Base-by-base conservation (phyloP, 129 eudicot species). In the Scalesia atractyloides region DNA sequence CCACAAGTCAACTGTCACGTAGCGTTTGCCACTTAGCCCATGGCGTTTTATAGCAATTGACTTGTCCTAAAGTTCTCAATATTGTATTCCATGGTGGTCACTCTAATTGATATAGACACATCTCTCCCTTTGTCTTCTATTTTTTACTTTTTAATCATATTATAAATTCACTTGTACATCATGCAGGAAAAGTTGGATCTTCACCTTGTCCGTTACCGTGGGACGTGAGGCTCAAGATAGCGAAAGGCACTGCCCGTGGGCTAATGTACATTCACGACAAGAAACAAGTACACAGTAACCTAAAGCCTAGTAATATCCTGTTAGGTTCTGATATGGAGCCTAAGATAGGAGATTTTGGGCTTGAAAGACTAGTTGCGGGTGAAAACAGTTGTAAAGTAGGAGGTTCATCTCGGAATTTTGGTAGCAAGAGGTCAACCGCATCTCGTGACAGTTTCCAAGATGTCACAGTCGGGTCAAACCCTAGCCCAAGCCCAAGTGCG, bases 241-340 rank as follows among this genome's bases (percentile, higher is more conserved):
- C 96, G 26, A 90, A 80, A 86, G 99, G 99, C 2, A 81, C 91
- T 7, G 99, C 99, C 24, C 91, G 96, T 3, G 99, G 99, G 64
- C 84, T 95, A 2, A 73, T 77, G 58, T 91, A 90, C 85, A 84
- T 95, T 53, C 99, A 95, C 44, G 99, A 95, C 48, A 91, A 84
- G 69, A 95, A 95, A 66, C 97, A 95, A 43, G 99, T 91, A 13
- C 99, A 95, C 6, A 94, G 96, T 2, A 91, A 95, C 73, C 70
- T 95, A 7, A 95, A 95, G 88, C 97, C 99, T 10, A 90, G 82
- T 17, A 95, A 95, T 70, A 86, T 95, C 52, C 73, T 95, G 9
- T 56, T 95, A 78, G 94, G 90, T 15, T 50, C 72, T 5, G 95
- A 95, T 58, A 95, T 90, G 97, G 99, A 95, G 85, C 96, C 99